Base-by-base conservation (phyloP, 768 basidiomycete genomes). In the Podaxis sp. region DNA sequence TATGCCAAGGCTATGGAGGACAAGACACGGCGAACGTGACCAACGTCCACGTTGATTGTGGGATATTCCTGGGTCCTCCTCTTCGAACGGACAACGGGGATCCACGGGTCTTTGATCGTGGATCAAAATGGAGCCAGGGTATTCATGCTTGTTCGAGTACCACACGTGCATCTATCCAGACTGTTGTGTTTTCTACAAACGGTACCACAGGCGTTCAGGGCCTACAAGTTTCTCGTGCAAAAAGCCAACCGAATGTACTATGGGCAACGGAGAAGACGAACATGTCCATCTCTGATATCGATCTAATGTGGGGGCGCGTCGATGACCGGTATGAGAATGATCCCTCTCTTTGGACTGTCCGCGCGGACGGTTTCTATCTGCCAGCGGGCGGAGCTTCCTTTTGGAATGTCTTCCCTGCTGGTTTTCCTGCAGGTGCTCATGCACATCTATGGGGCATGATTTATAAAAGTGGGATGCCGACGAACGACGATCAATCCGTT, bases 121-220 rank as follows among this genome's bases (percentile, higher is more conserved):
- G 66, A n/a, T 71, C 70, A 30, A 71, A 65, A 8, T 71, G 69
- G 69, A 56, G 55, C 15, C 70, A 71, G 26, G 56, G 58, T 15
- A 11, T 69, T 17, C 63, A 66, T 24, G 48, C 49, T 4, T 71
- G 70, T 28, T 66, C 70, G 1, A 68, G 69, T 37, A 61, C 58
- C 11, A 71, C 67, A 10, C 60, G 52, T 55, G 60, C 60, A 46
- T 55, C 60, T 7, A 38, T 62, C 20, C 60, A 62, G 33, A 44
- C 48, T 44, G 24, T 62, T 4, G 37, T 53, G 33, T 62, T 62
- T 26, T 46, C 30, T 2, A 37, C 60, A 15, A 62, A 62, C 20
- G 55, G 40, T 40, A 61, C 38, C 52, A 55, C 24, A 26, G 30
- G 48, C 13, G 11, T 62, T 17, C 60, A 62, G 12, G 15, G n/a